Base-by-base conservation (phyloP, 2,329 filamentous ascomycete species). In the Emmonsiellopsis sp. region DNA sequence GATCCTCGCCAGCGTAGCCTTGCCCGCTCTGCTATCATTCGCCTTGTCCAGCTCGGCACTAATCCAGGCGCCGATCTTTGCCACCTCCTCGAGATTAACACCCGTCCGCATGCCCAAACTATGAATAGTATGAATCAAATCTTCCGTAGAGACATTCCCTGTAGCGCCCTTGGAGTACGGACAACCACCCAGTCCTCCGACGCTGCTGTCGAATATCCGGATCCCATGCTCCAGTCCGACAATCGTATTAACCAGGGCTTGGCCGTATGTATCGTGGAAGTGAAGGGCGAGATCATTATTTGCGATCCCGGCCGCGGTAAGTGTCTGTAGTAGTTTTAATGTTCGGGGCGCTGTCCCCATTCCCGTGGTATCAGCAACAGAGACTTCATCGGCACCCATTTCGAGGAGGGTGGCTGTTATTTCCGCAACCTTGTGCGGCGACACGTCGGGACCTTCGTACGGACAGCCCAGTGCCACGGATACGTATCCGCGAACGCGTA, bases 241-340 rank as follows among this genome's bases (percentile, higher is more conserved):
- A 9, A 84, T 73, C 0, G 79, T 79, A 56, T 85, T 85, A 8
- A 84, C 77, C 44, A 85, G 65, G 2, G 82, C 82, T 62, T 83
- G 80, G 1, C 82, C 82, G 60, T 83, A 85, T 0, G 82, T 85
- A 60, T 85, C 82, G 60, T 85, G 82, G 62, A 85, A 85, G 63
- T 85, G 82, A 54, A 85, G 68, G 1, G 81, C 82, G 8, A 85
- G 61, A 56, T 85, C 82, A 39, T 74, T 76, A 51, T 74, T 78
- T 51, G 78, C 74, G 49, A 85, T 77, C 0, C 82, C 82, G 1
- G 82, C 81, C 14, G 80, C 77, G 33, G 74, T 75, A 50, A 85
- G 65, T 2, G 80, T 78, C 56, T 79, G 74, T 46, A 85, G 68
- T 2, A 85, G 71, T 57, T 79, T 76, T 54, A 74, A 66, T 0